A percentile compares a stretch with the other conserved stretches of the same genome.
These are phyloP conservation scores for Pyricularia sp. DNA, from an alignment of 2,329 filamentous ascomycete genomes.

Conservation along the genomic window DNA sequence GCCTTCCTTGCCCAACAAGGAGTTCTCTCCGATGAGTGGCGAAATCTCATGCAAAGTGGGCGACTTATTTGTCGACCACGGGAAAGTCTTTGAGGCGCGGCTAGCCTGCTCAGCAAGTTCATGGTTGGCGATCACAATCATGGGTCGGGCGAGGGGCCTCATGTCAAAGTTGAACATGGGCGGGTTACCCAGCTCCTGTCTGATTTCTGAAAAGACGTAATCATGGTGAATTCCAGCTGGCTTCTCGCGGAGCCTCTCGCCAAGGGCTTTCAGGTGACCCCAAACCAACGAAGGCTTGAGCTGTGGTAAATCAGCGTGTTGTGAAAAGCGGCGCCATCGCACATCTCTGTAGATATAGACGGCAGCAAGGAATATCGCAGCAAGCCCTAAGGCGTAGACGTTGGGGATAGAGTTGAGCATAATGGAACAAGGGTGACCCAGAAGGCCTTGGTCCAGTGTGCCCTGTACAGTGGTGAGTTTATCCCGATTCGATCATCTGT, in stretches of 20 bases:
- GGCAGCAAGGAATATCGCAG: background rate
- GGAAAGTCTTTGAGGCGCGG: slow-evolving; percentile 19
- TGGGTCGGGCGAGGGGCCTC: slow-evolving; percentile 21
- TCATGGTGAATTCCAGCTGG: slow-evolving; percentile 11
- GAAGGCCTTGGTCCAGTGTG: background rate
- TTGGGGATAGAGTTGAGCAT: background rate
- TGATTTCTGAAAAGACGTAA: slow-evolving; percentile 16
- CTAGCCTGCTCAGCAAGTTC: slow-evolving; percentile 28
- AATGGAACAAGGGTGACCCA: background rate
- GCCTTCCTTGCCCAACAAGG: slow-evolving; percentile 14
- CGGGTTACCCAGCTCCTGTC: slow-evolving; percentile 20
- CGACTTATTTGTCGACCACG: slow-evolving; percentile 22
- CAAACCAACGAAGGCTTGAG: slow-evolving; percentile 13
- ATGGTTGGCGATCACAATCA: slow-evolving; percentile 22
- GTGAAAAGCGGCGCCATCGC: slow-evolving; percentile 13
- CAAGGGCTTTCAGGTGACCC: slow-evolving; percentile 13
- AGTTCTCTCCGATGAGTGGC: slow-evolving; percentile 15
- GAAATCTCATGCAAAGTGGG: slow-evolving; percentile 16
- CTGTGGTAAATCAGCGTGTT: slow-evolving; percentile 14
- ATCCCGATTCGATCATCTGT: background rate
- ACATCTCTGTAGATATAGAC: slow-evolving; percentile 4
- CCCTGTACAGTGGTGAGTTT: background rate
- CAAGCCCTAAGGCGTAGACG: background rate
- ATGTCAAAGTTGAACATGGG: slow-evolving; percentile 24
- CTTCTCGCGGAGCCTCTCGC: slow-evolving; percentile 8